phyloP scores from a whole-genome alignment of 2,329 filamentous ascomycete genomes.

The Leptographium procerum region DNA sequence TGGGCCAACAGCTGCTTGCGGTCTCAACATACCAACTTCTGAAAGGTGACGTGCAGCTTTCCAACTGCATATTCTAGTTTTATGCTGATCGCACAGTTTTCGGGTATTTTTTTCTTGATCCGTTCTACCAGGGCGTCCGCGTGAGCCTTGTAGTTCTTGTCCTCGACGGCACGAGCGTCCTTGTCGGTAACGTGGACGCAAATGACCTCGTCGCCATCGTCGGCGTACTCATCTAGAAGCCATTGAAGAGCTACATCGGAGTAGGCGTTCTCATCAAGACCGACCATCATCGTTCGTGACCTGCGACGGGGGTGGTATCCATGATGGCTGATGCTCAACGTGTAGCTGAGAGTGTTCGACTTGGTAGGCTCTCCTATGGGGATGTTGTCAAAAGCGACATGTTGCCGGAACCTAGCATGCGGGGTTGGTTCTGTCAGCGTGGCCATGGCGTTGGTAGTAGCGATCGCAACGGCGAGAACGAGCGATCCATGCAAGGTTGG shows the following conservation, averaged over 20 bases:
- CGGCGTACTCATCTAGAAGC: slow-evolving; percentile 83
- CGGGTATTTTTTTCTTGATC: slow-evolving; percentile 67
- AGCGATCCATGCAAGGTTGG: background rate
- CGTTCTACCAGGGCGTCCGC: slow-evolving; percentile 62
- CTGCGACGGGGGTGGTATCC: slow-evolving; percentile 72
- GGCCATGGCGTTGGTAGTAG: slow-evolving; percentile 14
- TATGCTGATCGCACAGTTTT: slow-evolving; percentile 73
- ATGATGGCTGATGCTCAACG: slow-evolving; percentile 73
- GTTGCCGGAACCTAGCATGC: slow-evolving; percentile 41
- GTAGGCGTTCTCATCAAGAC: slow-evolving; percentile 82
- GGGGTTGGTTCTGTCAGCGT: slow-evolving; percentile 28
- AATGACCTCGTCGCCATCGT: slow-evolving; percentile 87
- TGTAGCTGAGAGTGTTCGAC: slow-evolving; percentile 57
- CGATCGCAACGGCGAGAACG: background rate
- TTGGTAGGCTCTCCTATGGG: slow-evolving; percentile 46
- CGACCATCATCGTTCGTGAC: slow-evolving; percentile 81
- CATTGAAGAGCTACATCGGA: slow-evolving; percentile 88
- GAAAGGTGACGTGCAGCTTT: slow-evolving; percentile 82
- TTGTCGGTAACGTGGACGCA: slow-evolving; percentile 83
- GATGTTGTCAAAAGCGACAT: slow-evolving; percentile 51
- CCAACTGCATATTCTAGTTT: slow-evolving; percentile 81
- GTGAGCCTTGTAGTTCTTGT: slow-evolving; percentile 63
- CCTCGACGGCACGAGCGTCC: slow-evolving; percentile 56
- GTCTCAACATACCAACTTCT: slow-evolving; percentile 59
- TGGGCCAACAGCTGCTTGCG: background rate